Evolutionary conservation across 73 alveolate species (phyloP), one percentile per base, ranked within the genome.

Genomic region (Breviolum minutum): DNA sequence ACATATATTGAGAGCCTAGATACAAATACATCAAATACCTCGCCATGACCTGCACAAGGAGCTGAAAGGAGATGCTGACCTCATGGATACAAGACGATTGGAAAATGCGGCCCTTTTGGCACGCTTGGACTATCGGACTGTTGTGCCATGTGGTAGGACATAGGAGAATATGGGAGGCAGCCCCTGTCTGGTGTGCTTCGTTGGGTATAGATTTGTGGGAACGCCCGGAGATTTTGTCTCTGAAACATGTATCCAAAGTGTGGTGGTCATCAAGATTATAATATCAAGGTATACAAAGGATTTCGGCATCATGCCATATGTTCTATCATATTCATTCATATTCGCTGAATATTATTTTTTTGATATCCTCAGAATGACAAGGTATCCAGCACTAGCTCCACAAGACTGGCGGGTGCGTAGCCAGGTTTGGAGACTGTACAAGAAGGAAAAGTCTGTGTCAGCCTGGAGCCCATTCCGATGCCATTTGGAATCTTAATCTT

Each of bases 391-490:
- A 22, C 14, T 73, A 22, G n/a, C 32, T 24, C 83, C 16, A 13
- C 83, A 73, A 10, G 83, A 19, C 14, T 73, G 16, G 14, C 32
- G 14, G 89, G 13, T 11, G 89, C 12, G 1, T 8, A 32, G 89
- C 77, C 93, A 89, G 96, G 96, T 89, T 30, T 89, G 96, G 96
- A 30, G 96, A 19, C 27, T 89, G 70, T 89, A 89, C 71, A 71
- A 89, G 54, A 89, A 89, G n/a, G 96, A 89, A 29, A 68, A 73
- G 86, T 89, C 96, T 24, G 62, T 89, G 60, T 89, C 96, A 32
- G 96, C 84, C 73, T 26, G 60, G 83, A 73, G 83, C 83, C 27
- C 83, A 73, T 13, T 22, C 40, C 40, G 16, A 26, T 73, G 82
- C 14, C 40, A 10, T 24, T 29, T 30, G 12, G 29, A 71, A 13